Evolutionary conservation across 306 rosid species (phyloP).

Genomic region (Quercus cerris): DNA sequence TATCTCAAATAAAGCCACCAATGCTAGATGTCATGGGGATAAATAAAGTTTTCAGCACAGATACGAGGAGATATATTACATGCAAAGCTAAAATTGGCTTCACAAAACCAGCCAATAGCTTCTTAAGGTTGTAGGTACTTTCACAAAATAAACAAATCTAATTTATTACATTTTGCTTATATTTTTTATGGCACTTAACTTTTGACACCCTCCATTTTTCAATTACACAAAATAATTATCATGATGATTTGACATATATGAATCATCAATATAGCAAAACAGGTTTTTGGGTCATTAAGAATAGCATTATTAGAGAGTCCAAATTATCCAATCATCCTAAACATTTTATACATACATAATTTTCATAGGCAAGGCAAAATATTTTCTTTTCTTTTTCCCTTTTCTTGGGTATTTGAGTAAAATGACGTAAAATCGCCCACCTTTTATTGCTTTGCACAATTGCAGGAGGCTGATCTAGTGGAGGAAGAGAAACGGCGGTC

Average conservation of each 20-base stretch:
- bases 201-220: background rate
- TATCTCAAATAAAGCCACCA: background rate
- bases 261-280: background rate
- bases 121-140: background rate
- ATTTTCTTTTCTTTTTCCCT: background rate
- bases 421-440: constrained; percentile 23
- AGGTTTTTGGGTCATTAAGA: background rate
- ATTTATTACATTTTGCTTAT: background rate
- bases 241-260: background rate
- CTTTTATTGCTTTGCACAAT: constrained; percentile 52
- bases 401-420: background rate
- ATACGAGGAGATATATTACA: background rate
- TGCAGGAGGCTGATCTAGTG: constrained; percentile 48
- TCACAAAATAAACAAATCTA: background rate
- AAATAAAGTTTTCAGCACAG: too few relatives aligned
- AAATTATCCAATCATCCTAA: background rate
- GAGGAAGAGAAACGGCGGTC: constrained; percentile 57
- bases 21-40: background rate
- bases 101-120: background rate
- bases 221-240: background rate
- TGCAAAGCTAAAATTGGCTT: background rate
- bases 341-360: background rate
- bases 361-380: background rate
- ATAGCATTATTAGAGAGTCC: background rate
- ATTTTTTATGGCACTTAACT: background rate